Evolutionary conservation across 208 protist species (phyloP).

Genomic region (Trypanosoma cruzi): DNA sequence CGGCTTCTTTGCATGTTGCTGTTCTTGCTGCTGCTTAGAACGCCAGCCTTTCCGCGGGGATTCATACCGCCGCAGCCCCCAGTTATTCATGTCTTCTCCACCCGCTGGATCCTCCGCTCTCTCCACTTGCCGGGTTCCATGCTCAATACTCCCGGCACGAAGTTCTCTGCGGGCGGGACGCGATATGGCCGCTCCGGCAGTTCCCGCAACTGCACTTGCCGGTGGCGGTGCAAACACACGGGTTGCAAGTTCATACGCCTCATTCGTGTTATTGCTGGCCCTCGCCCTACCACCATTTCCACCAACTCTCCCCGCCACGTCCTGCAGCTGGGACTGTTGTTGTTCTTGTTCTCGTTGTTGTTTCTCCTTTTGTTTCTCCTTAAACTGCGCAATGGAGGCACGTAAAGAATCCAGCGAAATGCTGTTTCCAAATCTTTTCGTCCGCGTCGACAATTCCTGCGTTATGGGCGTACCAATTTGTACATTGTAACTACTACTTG

Average conservation of each 20-base stretch:
- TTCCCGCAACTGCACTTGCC: slow-evolving; percentile 7
- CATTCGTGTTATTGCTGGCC: slow-evolving; percentile 1
- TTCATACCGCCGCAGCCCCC: slow-evolving; percentile 7
- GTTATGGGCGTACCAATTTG: slow-evolving; percentile 3
- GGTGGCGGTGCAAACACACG: slow-evolving; percentile 20
- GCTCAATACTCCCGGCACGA: slow-evolving; percentile 1
- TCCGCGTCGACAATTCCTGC: not conserved
- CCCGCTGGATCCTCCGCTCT: not conserved
- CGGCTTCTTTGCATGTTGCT: slow-evolving; percentile 44
- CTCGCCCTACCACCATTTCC: too few relatives aligned
- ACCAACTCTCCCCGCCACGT: not conserved
- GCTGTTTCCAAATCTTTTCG: slow-evolving; percentile 43
- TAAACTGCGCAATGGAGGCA: slow-evolving; percentile 78
- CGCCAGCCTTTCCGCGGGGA: not conserved
- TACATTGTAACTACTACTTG: not conserved
- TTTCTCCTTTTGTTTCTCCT: slow-evolving; percentile 54
- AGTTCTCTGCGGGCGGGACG: slow-evolving; percentile 5
- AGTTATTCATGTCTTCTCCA: slow-evolving; percentile 1
- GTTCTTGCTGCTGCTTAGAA: slow-evolving; percentile 1
- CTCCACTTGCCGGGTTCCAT: not conserved
- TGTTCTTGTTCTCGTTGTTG: slow-evolving; percentile 9
- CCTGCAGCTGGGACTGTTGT: slow-evolving; percentile 20
- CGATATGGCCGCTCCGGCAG: slow-evolving; percentile 7
- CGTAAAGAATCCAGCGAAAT: slow-evolving; percentile 73
- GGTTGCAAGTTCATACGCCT: slow-evolving; percentile 25